Conservation (phyloP, 805 yeast genomes). For the Yarrowia porcina region DNA sequence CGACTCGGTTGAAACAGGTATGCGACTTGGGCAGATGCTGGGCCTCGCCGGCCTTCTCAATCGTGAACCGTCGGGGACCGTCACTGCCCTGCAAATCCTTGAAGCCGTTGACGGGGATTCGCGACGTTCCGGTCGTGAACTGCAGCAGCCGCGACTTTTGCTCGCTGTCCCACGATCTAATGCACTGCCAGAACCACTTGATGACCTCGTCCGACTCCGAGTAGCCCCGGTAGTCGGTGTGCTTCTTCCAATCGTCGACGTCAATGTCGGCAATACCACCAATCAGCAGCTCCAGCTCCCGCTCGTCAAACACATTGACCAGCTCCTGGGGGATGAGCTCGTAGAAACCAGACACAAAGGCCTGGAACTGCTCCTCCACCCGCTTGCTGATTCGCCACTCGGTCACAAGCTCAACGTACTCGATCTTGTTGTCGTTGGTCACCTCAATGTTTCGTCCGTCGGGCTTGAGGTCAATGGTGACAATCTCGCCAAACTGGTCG, state of each 20-base stretch:
- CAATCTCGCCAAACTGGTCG: constrained; percentile 91
- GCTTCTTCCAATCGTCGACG: constrained; percentile 98
- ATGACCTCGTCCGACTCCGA: constrained; percentile 94
- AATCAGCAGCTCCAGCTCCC: constrained; percentile 91
- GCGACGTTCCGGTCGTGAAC: constrained; percentile 97
- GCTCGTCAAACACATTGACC: constrained; percentile 94
- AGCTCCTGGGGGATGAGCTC: constrained; percentile 96
- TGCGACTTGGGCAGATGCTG: constrained; percentile 94
- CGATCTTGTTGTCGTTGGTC: constrained; percentile 89
- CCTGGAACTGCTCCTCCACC: constrained; percentile 92
- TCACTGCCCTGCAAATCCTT: constrained; percentile 98
- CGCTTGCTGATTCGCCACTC: constrained; percentile 95
- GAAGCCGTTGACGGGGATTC: constrained; percentile 98
- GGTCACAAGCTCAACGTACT: constrained; percentile 88
- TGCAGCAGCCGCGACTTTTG: constrained; percentile 93
- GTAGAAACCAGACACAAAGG: constrained; percentile 95
- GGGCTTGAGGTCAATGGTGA: constrained; percentile 84
- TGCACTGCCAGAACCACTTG: constrained; percentile 98
- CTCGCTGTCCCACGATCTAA: constrained; percentile 91
- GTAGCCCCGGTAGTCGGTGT: constrained; percentile 97
- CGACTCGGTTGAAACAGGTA: constrained; percentile 98
- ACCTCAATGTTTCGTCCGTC: constrained; percentile 87
- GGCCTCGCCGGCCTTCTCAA: constrained; percentile 95
- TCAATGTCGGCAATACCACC: constrained; percentile 99
- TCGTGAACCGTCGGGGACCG: constrained; percentile 98